These are phyloP conservation scores for Solanum clarkiae DNA, from an alignment of 257 asterid genomes.

Conservation along the genomic window DNA sequence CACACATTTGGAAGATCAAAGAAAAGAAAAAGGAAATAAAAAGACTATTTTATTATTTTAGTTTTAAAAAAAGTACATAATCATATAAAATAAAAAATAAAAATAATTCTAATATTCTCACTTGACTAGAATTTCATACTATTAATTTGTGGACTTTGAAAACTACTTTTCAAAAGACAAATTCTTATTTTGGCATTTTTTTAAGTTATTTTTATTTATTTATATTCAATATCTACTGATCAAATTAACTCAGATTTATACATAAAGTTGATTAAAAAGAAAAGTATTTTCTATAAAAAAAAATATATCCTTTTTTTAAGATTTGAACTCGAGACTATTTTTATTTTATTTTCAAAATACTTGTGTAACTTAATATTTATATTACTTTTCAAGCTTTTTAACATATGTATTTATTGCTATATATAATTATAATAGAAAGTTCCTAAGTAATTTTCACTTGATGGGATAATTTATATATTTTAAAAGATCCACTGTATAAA, in stretches of 20 bases:
- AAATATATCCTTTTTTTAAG: background rate
- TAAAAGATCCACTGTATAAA: too few species aligned
- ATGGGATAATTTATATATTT: too few species aligned
- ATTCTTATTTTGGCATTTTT: conserved; percentile 5
- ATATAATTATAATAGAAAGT: too few species aligned
- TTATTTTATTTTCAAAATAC: too few species aligned
- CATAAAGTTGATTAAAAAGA: background rate
- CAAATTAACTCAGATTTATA: background rate
- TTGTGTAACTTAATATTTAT: too few species aligned
- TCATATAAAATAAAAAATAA: background rate
- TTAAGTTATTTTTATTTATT: background rate
- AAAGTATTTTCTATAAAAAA: background rate
- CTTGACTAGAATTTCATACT: conserved; percentile 49
- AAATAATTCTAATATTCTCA: conserved; percentile 17
- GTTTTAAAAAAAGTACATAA: background rate
- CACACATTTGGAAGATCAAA: background rate
- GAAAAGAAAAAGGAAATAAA: background rate
- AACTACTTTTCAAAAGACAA: background rate
- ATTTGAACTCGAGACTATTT: background rate
- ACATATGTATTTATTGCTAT: too few species aligned
- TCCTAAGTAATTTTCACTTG: too few species aligned
- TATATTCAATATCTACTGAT: background rate
- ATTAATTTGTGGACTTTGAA: conserved; percentile 39
- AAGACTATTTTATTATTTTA: background rate
- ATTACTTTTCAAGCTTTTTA: too few species aligned